Evolutionary conservation across 805 yeast genomes (phyloP), one percentile per base, ranked within the genome.

Genomic region (Metschnikowia chrysomelidarum): DNA sequence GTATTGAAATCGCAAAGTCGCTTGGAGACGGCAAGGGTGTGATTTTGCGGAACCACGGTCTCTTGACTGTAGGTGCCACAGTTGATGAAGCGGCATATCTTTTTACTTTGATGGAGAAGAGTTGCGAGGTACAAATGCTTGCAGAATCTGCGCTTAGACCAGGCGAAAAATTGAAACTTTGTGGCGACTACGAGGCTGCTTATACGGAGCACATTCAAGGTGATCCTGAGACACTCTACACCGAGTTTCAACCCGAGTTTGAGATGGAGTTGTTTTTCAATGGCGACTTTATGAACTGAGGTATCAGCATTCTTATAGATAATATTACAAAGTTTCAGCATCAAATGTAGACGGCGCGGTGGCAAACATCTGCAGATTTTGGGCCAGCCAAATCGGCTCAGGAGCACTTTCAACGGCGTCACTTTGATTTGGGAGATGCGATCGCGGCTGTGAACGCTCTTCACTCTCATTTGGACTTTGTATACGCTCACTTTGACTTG

Each of bases 71-170:
- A 5, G 91, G 89, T 17, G 44, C 59, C 24, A 81, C 86, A 5
- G 80, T 82, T 9, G 88, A 80, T 50, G 88, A 80, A 59, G 88
- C 89, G 8, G 87, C 87, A 2, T 76, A 74, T 53, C 54, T 80
- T 38, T 82, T 74, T 59, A 68, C 78, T 1, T 55, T 78, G 33
- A 68, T 81, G 76, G 89, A 82, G 53, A 69, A 73, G 47, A 52
- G 73, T 7, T 82, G 89, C 53, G 73, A 79, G 51, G 73, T 73
- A n/a, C 89, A 82, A 57, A 57, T 82, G 51, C 55, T 74, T 40
- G 83, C 73, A 3, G 87, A 82, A 19, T 59, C 84, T 3, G 73
- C 75, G 18, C 67, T 42, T 60, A 57, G 43, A 46, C 64, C 42
- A 56, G 72, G 53, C 57, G 73, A 40, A 50, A 47, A 45, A 51